Percentiles rank a stretch among this genome's conserved stretches.
These are phyloP conservation scores for Biscogniauxia sp. DNA, from an alignment of 2,329 filamentous ascomycete genomes.

Conservation along the genomic window DNA sequence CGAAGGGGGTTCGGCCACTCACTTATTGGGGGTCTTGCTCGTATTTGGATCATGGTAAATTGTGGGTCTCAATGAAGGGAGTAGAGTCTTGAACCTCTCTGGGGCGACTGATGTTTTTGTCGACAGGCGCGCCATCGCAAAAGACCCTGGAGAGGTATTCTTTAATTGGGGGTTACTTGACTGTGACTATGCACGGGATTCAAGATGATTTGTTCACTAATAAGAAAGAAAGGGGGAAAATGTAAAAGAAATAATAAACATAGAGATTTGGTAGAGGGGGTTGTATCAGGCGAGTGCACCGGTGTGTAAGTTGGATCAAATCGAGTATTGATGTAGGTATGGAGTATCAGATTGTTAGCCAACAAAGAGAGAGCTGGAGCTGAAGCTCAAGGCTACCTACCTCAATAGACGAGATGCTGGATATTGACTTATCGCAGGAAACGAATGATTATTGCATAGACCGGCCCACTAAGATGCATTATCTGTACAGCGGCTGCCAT, in stretches of 20 bases:
- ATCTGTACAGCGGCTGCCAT: too few relatives aligned
- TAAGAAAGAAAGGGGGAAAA: not conserved
- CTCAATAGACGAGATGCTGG: not conserved
- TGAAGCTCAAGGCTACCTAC: not conserved
- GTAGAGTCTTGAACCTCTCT: conserved; percentile 32
- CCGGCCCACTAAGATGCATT: too few relatives aligned
- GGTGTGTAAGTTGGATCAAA: not conserved
- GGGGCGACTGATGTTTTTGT: conserved; percentile 31
- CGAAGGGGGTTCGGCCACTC: conserved; percentile 14
- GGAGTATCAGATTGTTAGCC: not conserved
- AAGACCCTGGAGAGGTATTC: not conserved
- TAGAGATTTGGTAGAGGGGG: not conserved
- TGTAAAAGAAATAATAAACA: not conserved
- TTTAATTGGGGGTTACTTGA: not conserved
- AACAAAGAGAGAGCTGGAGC: not conserved
- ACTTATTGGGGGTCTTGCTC: conserved; percentile 30
- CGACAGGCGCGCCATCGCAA: conserved; percentile 28
- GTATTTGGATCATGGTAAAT: conserved; percentile 32
- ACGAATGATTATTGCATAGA: not conserved
- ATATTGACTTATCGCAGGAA: not conserved
- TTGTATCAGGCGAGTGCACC: not conserved
- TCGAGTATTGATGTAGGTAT: not conserved
- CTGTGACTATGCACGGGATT: not conserved
- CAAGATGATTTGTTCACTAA: not conserved
- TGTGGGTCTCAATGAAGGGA: conserved; percentile 32